These are phyloP conservation scores for Vigna reflexopilosa DNA, from an alignment of 306 rosid species.

Conservation along the genomic window DNA sequence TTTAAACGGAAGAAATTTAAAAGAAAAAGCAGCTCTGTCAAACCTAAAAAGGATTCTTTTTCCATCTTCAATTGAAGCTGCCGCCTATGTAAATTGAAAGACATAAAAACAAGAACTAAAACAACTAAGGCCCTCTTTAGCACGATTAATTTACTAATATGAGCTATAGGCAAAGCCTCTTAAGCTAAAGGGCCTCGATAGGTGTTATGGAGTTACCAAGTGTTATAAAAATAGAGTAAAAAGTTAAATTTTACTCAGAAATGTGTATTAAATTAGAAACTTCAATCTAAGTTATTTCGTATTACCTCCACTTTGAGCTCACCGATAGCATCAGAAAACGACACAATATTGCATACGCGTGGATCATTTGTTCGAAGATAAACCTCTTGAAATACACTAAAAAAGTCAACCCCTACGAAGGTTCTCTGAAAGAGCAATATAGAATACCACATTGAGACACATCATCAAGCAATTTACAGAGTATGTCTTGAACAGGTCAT, in stretches of 20 bases:
- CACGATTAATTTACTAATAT: constrained; percentile 16
- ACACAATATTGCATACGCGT: constrained; percentile 80
- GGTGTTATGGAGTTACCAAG: not conserved
- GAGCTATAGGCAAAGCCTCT: constrained; percentile 3
- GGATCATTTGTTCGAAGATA: constrained; percentile 83
- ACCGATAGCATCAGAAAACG: constrained; percentile 91
- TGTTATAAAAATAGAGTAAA: not conserved
- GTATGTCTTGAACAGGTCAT: constrained; percentile 34
- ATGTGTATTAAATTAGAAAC: constrained; percentile 37
- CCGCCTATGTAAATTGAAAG: constrained; percentile 64
- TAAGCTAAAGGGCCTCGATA: constrained; percentile 1
- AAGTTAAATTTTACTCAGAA: constrained; percentile 29
- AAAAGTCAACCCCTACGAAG: constrained; percentile 92
- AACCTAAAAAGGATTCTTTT: constrained; percentile 86
- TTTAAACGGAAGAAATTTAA: constrained; percentile 90
- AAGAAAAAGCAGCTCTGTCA: constrained; percentile 91
- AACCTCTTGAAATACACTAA: constrained; percentile 91
- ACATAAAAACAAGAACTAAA: constrained; percentile 15
- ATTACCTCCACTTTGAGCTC: constrained; percentile 98
- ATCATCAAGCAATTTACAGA: constrained; percentile 34
- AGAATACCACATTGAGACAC: constrained; percentile 41
- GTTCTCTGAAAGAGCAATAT: constrained; percentile 72
- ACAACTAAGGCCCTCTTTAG: not conserved
- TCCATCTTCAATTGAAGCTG: constrained; percentile 83
- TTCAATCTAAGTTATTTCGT: constrained; percentile 32